Percentiles rank a stretch among this genome's conserved stretches.
Conservation (phyloP, 2,329 filamentous ascomycete genomes). For the Xylariaceae sp. region DNA sequence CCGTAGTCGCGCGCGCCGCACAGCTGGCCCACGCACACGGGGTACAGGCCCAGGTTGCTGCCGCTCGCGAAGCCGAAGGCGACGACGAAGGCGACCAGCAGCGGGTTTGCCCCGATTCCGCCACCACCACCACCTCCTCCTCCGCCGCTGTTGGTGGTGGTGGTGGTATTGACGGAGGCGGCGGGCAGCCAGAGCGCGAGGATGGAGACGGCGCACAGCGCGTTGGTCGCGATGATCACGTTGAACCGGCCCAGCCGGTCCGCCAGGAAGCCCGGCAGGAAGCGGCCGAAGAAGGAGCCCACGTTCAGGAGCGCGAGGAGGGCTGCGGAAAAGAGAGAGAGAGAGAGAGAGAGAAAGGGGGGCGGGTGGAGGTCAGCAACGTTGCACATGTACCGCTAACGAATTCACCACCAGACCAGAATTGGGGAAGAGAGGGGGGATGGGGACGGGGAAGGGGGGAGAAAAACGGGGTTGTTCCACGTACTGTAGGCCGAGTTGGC, state of each 20-base stretch:
- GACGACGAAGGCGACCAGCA: constrained; percentile 61
- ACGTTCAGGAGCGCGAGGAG: constrained; percentile 76
- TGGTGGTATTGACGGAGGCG: constrained; percentile 37
- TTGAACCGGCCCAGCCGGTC: constrained; percentile 78
- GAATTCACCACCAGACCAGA: no score
- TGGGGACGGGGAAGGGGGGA: no score
- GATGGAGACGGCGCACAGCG: constrained; percentile 44
- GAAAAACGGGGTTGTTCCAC: no score
- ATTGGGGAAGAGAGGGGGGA: no score
- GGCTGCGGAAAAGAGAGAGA: no score
- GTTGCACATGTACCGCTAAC: no score
- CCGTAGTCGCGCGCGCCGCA: constrained; percentile 72
- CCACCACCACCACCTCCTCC: no score
- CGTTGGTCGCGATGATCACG: constrained; percentile 62
- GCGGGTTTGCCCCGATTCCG: no score
- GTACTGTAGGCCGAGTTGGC: constrained; percentile 58
- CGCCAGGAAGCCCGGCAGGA: constrained; percentile 62
- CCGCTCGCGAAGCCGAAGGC: constrained; percentile 76
- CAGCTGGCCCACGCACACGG: constrained; percentile 74
- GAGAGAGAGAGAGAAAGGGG: no score
- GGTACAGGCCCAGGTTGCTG: constrained; percentile 67
- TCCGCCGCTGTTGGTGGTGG: neutral
- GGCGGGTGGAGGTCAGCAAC: no score
- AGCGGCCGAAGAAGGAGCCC: constrained; percentile 68
- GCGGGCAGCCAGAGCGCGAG: constrained; percentile 66